These are phyloP conservation scores for Paragyromitra xinjiangensis DNA, from an alignment of 495 filamentous ascomycete genomes.

Conservation along the genomic window DNA sequence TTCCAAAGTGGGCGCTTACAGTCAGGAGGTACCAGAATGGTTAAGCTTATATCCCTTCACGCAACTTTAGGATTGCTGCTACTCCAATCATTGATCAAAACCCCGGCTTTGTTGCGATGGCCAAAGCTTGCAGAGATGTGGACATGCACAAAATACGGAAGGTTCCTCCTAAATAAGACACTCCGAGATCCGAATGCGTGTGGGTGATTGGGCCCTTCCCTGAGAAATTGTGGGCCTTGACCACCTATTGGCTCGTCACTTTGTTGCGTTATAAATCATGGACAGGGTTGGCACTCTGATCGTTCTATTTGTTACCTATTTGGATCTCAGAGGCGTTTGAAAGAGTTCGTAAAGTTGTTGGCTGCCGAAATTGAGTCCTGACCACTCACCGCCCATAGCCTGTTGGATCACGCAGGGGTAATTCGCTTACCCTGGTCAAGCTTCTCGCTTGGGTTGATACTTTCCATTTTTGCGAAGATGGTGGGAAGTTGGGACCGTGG, in stretches of 20 bases:
- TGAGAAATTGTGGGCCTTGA: background rate
- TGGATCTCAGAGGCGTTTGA: constrained; percentile 9
- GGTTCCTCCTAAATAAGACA: constrained; percentile 27
- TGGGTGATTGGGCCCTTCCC: background rate
- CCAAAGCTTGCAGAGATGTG: constrained; percentile 28
- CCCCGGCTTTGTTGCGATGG: constrained; percentile 26
- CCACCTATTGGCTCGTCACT: constrained; percentile 40
- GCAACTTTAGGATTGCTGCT: constrained; percentile 1
- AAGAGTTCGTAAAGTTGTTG: constrained; percentile 19
- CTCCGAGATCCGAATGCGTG: constrained; percentile 34
- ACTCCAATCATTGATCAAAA: constrained; percentile 24
- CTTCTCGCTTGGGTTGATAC: constrained; percentile 43
- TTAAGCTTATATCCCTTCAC: constrained; percentile 26
- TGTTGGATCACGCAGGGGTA: constrained; percentile 47
- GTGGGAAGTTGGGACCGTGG: constrained; percentile 22
- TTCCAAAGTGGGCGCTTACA: constrained; percentile 45
- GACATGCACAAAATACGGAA: constrained; percentile 23
- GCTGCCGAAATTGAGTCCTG: constrained; percentile 34
- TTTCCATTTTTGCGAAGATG: constrained; percentile 21
- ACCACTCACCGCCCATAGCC: constrained; percentile 31
- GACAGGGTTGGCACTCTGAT: constrained; percentile 21
- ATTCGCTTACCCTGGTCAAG: constrained; percentile 49
- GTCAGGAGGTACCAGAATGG: background rate
- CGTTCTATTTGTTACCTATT: constrained; percentile 36
- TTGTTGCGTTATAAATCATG: constrained; percentile 28